Conservation (phyloP, 2,329 filamentous ascomycete species). For the Sclerotinia subarctica region DNA sequence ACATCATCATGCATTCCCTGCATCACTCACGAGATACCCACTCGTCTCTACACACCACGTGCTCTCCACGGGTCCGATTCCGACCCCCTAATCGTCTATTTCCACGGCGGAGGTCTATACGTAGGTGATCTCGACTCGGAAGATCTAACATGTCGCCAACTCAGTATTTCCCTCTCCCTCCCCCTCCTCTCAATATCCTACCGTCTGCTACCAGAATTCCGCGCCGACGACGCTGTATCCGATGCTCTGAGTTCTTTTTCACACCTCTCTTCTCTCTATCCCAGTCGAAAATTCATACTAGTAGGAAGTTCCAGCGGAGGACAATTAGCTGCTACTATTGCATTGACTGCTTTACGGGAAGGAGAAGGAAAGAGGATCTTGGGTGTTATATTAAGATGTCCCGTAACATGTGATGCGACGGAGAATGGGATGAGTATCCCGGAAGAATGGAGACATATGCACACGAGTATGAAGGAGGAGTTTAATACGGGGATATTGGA, state of each 20-base stretch:
- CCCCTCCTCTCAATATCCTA: constrained; percentile 48
- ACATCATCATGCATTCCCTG: neutral
- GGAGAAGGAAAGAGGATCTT: constrained; percentile 29
- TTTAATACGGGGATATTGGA: constrained; percentile 41
- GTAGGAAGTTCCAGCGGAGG: constrained; percentile 50
- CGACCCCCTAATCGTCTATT: constrained; percentile 42
- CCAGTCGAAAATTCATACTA: constrained; percentile 33
- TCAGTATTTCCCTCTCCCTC: constrained; percentile 32
- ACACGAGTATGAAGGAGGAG: constrained; percentile 42
- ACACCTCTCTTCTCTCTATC: constrained; percentile 24
- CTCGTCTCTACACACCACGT: constrained; percentile 10
- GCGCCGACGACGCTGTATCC: constrained; percentile 42
- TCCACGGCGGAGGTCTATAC: constrained; percentile 48
- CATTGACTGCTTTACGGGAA: constrained; percentile 36
- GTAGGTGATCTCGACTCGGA: constrained; percentile 51
- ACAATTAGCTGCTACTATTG: constrained; percentile 46
- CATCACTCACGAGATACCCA: neutral
- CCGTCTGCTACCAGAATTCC: constrained; percentile 44
- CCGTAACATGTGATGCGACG: constrained; percentile 47
- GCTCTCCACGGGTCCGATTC: too few relatives aligned
- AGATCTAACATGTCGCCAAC: constrained; percentile 46
- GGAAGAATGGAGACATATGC: constrained; percentile 37
- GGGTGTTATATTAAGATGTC: constrained; percentile 48
- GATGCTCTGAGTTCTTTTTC: constrained; percentile 44
- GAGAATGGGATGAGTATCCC: constrained; percentile 42